Base-by-base conservation (phyloP, 257 asterid species). In the Osmanthus fragrans region DNA sequence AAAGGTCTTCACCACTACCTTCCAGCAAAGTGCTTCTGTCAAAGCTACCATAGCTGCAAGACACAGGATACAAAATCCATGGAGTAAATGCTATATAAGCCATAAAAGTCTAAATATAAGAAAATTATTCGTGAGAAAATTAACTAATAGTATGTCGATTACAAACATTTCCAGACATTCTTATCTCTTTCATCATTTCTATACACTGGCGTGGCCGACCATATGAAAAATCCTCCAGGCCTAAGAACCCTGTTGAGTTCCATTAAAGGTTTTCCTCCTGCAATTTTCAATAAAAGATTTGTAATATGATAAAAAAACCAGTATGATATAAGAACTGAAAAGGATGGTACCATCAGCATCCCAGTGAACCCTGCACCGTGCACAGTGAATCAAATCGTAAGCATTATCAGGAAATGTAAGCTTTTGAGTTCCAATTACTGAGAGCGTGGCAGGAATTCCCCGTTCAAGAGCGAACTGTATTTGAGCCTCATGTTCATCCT, bases 401-500 rank as follows among this genome's bases (percentile, higher is more conserved):
- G 87, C 88, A 82, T 89, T 93, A 73, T 93, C 97, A 11, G 98
- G 96, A 86, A 93, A 92, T 29, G 90, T 69, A 73, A 96, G 89
- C 87, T 80, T 92, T 76, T 92, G 90, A 49, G 98, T 92, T 74
- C 97, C 97, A 64, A 96, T 96, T 66, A 96, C 97, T 37, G 98
- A 89, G 75, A 96, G 96, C 7, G 84, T 85, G 71, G 99, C 96
- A 7, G 97, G 97, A 83, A 93, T 92, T 81, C 99, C 99, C 66
- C 98, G 84, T 84, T 96, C 99, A 63, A 96, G 96, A 23, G 99
- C 97, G 83, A 96, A 93, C 83, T 96, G 99, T 79, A 96, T 93
- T 80, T 96, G 99, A 80, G 99, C 99, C 83, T 96, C 99, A n/a
- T 93, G 99, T 81, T 96, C 97, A 75, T 96, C 98, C 83, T 93